Evolutionary conservation across 1,284 basidiomycete genomes (phyloP), one percentile per base, ranked within the genome.

Genomic region (Termitomyces sp.): DNA sequence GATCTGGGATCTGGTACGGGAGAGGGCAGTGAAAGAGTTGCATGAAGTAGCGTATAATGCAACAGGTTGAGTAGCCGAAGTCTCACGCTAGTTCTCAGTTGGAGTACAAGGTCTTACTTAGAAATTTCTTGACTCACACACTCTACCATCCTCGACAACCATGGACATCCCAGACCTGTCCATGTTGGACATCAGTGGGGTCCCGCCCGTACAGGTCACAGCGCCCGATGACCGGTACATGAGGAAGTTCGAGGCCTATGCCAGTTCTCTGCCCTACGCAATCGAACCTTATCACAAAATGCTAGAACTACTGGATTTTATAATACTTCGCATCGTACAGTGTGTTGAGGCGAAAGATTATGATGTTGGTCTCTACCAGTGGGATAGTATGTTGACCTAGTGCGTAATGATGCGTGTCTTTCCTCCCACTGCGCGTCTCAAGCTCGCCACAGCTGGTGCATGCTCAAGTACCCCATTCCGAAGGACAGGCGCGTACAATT

Each of bases 391-490:
- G 76, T 66, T 92, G 47, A 77, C 76, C 49, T 85, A 89, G 84
- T 91, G 69, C 64, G 61, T 61, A 16, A 49, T 30, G 11, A 18
- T 30, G 31, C 8, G 39, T 50, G 34, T 56, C 55, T 54, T 39
- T 45, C 46, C 47, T 30, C 31, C 21, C 21, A 24, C 21, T 19
- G 38, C 47, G 57, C 52, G 62, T 46, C 35, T 57, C 44, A 52
- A 39, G 37, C 38, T 56, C 9, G 41, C 19, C 24, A 39, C 49
- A 92, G 88, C 66, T 93, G 91, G 90, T 69, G 72, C 45, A 85
- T 84, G 73, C 79, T 93, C 66, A 89, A 90, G 60, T 93, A 93
- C 64, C 91, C 90, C 13, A 86, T 94, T 63, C 88, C 89, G 57
- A 86, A 86, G 65, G 80, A 85, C 53, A 86, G 86, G 57, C 79